These are phyloP conservation scores for Echinosphaeria canescens DNA, from an alignment of 2,329 filamentous ascomycete genomes.

Conservation along the genomic window DNA sequence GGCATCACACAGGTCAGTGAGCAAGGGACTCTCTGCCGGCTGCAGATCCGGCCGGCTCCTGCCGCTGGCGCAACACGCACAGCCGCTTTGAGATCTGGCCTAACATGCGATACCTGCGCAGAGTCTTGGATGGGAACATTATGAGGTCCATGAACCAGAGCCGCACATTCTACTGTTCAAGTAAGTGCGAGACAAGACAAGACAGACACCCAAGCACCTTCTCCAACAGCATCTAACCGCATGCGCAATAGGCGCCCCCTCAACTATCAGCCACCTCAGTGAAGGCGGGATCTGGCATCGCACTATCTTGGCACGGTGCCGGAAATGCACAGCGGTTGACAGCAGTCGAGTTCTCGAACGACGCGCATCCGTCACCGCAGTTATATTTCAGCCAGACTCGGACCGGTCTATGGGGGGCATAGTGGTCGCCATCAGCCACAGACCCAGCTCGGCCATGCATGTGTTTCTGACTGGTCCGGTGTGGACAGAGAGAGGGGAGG, in stretches of 20 bases:
- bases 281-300: too few relatives aligned
- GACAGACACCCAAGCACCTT: not conserved
- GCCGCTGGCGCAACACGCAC: conserved; percentile 1
- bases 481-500: too few relatives aligned
- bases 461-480: too few relatives aligned
- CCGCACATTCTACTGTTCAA: conserved; percentile 98
- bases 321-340: too few relatives aligned
- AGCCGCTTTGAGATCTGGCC: conserved; percentile 1
- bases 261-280: conserved; percentile 55
- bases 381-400: too few relatives aligned
- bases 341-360: too few relatives aligned
- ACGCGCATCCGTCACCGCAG: too few relatives aligned
- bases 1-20: conserved; percentile 78
- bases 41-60: not conserved
- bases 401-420: too few relatives aligned
- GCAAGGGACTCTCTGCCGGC: not conserved
- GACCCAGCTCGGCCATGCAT: too few relatives aligned
- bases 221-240: not conserved
- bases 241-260: conserved; percentile 43
- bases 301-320: too few relatives aligned
- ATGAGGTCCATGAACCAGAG: conserved; percentile 97
- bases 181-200: conserved; percentile 38
- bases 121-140: conserved; percentile 98
- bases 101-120: too few relatives aligned
- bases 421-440: too few relatives aligned